Base-by-base conservation (phyloP, 306 rosid genomes). In the Boehmeria nivea region DNA sequence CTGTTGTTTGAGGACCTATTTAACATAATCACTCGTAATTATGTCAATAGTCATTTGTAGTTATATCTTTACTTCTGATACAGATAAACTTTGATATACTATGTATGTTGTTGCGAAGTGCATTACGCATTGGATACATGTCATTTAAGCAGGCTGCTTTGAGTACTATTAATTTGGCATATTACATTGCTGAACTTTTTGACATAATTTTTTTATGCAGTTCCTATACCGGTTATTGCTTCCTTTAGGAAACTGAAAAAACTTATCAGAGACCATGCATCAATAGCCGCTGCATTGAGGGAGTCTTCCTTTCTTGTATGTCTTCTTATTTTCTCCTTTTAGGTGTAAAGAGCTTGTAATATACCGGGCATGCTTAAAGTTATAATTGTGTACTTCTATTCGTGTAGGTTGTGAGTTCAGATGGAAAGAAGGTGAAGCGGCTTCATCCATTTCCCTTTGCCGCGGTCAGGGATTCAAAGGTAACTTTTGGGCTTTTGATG, bases 341-440 rank as follows among this genome's bases (percentile, higher is more conserved):
- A 34, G 61, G 68, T 39, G 44, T 22, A 20, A n/a, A n/a, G n/a
- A n/a, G n/a, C n/a, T n/a, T n/a, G n/a, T 78, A 55, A 44, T 37
- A 54, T 55, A 74, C 18, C 43, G 46, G 54, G n/a, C 28, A 60
- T 79, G 49, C 48, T 45, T 25, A 24, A 57, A 39, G 48, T 58
- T 20, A 22, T 43, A 40, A 61, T 47, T 64, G 27, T 71, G 34
- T 49, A 25, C 26, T 40, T 57, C 45, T 54, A 3, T 10, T 17
- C 50, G 28, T 67, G 62, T 63, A 93, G 99, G 89, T 85, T 63
- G 87, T 93, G 61, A 93, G 84, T 72, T 64, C 75, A 20, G 88
- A 81, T 72, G 96, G 84, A 34, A 87, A 77, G 82, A 85, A 69
- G 79, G 87, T 93, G 61, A 93, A 81, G 76, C 86, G 96, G 49